Percentiles rank a stretch among this genome's conserved stretches.
Evolutionary conservation across 495 filamentous ascomycete genomes (phyloP).

Genomic region (Parathielavia hyrcaniae): DNA sequence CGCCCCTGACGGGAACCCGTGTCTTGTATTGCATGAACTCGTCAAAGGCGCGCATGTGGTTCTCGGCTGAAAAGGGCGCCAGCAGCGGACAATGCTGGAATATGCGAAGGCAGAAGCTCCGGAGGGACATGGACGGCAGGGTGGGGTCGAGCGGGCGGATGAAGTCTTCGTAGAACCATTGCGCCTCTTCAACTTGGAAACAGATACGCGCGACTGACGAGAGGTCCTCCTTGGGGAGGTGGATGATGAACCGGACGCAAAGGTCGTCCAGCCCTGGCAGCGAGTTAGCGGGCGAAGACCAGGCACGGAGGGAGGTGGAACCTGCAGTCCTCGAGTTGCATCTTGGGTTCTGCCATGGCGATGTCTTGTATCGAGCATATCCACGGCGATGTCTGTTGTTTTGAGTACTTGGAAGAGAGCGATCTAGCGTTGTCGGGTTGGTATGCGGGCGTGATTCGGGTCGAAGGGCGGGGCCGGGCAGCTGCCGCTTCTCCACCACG

Average conservation of each 20-base stretch:
- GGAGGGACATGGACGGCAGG: constrained; percentile 75
- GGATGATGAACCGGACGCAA: constrained; percentile 92
- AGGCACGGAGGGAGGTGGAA: constrained; percentile 21
- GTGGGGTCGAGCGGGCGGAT: constrained; percentile 82
- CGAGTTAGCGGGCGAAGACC: constrained; percentile 6
- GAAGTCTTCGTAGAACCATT: constrained; percentile 99
- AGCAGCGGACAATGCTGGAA: constrained; percentile 90
- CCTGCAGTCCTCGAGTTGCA: constrained; percentile 85
- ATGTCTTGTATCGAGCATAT: constrained; percentile 28
- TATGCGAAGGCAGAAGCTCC: constrained; percentile 76
- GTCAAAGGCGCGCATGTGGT: constrained; percentile 73
- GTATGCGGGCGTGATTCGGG: not conserved
- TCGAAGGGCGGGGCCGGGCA: constrained; percentile 5
- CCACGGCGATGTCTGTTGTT: constrained; percentile 17
- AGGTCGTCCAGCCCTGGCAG: constrained; percentile 84
- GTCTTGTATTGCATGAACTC: constrained; percentile 92
- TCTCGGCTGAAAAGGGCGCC: constrained; percentile 67
- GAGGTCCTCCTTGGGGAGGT: constrained; percentile 84
- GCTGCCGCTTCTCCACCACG: constrained; percentile 8
- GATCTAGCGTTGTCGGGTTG: constrained; percentile 5
- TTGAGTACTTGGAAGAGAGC: not conserved
- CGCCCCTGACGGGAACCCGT: constrained; percentile 85
- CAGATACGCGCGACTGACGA: constrained; percentile 86
- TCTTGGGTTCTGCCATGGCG: constrained; percentile 72
- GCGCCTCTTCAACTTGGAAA: constrained; percentile 97